Evolutionary conservation across 306 rosid species (phyloP).

Genomic region (Cucurbita moschata): DNA sequence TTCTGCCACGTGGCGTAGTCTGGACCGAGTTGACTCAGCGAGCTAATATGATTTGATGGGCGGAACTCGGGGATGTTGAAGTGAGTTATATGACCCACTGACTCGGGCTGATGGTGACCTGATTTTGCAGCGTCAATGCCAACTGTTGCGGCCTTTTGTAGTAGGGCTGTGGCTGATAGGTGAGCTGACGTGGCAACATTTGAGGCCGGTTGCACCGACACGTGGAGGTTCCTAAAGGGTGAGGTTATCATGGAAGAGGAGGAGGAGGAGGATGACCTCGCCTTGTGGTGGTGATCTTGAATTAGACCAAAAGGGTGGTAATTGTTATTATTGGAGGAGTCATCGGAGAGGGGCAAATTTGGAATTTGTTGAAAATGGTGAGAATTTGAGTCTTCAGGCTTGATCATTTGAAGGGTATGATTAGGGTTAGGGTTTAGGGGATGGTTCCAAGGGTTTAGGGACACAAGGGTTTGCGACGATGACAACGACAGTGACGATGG

Average conservation of each 20-base stretch:
- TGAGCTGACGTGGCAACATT: conserved; percentile 39
- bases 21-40: conserved; percentile 9
- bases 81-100: conserved; percentile 28
- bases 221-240: conserved; percentile 30
- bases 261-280: background rate
- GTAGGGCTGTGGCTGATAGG: conserved; percentile 85
- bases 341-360: background rate
- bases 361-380: background rate
- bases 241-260: conserved; percentile 21
- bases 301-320: conserved; percentile 3
- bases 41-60: conserved; percentile 16
- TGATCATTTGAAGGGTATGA: conserved; percentile 25
- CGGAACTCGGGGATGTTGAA: conserved; percentile 22
- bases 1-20: conserved; percentile 30
- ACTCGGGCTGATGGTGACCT: conserved; percentile 8
- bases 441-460: conserved; percentile 34
- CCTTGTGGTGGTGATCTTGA: conserved; percentile 8
- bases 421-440: conserved; percentile 77
- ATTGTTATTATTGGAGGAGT: background rate
- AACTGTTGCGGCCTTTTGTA: conserved; percentile 71
- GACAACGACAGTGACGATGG: background rate
- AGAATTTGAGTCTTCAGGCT: conserved; percentile 21
- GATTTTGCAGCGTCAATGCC: conserved; percentile 27
- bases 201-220: conserved; percentile 15
- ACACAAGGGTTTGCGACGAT: conserved; percentile 12